Evolutionary conservation across 1,284 basidiomycete species (phyloP).

Genomic region (Trametes hirsuta): DNA sequence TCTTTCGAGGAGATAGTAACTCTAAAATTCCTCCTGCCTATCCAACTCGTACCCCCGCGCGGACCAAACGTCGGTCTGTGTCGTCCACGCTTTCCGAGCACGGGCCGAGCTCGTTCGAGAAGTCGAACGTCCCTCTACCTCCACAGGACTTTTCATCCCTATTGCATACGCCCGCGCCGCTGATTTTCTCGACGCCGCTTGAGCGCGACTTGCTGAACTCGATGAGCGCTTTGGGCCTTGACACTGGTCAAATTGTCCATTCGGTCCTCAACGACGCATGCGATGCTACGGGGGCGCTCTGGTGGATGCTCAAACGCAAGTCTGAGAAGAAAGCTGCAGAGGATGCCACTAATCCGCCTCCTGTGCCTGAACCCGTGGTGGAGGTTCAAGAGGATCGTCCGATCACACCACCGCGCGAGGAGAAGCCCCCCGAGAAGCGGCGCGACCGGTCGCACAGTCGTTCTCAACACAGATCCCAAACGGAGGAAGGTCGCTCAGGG

Average conservation of each 20-base stretch:
- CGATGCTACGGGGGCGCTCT: conserved; percentile 88
- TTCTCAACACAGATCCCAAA: conserved; percentile 8
- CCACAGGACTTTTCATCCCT: conserved; percentile 75
- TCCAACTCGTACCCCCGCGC: conserved; percentile 85
- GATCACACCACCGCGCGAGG: background rate
- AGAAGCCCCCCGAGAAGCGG: conserved; percentile 7
- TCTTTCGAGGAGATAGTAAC: conserved; percentile 30
- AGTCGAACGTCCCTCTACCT: conserved; percentile 43
- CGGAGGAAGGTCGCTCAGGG: conserved; percentile 22
- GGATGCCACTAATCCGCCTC: conserved; percentile 32
- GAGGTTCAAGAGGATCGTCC: conserved; percentile 27
- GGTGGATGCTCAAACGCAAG: conserved; percentile 95
- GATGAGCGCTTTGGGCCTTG: conserved; percentile 82
- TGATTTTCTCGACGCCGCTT: conserved; percentile 83
- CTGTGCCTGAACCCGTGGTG: conserved; percentile 7
- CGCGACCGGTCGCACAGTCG: conserved; percentile 19
- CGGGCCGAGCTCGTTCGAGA: conserved; percentile 54
- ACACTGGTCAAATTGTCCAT: conserved; percentile 93
- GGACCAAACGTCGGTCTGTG: conserved; percentile 93
- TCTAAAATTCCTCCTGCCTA: conserved; percentile 56
- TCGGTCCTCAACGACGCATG: conserved; percentile 92
- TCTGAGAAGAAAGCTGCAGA: conserved; percentile 66
- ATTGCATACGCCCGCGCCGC: conserved; percentile 70
- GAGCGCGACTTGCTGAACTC: conserved; percentile 84
- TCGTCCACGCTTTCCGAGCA: conserved; percentile 79